Percentiles rank a stretch among this genome's conserved stretches.
phyloP scores from a whole-genome alignment of 129 eudicot genomes.

The Lonicera japonica region DNA sequence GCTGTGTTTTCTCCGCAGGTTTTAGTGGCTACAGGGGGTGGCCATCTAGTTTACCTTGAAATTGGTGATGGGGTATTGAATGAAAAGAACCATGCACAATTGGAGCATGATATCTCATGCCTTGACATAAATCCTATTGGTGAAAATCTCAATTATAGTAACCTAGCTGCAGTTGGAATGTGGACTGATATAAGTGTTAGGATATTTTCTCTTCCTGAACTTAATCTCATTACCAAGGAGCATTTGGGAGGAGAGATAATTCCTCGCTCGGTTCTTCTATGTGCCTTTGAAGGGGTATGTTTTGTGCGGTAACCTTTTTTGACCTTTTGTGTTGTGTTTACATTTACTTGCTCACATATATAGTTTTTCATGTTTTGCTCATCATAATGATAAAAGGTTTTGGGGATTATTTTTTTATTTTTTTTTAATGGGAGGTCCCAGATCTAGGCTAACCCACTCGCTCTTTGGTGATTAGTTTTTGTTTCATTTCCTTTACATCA shows the following conservation, averaged over 20 bases:
- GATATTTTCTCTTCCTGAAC: slow-evolving; percentile 85
- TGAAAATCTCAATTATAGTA: slow-evolving; percentile 69
- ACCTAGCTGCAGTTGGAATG: slow-evolving; percentile 97
- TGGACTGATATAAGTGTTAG: slow-evolving; percentile 94
- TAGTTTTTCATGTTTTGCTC: neutral
- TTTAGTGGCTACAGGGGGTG: slow-evolving; percentile 90
- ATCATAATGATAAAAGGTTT: neutral
- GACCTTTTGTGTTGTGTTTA: neutral
- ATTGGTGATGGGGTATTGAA: slow-evolving; percentile 79
- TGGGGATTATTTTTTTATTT: too few relatives aligned
- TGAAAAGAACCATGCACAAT: slow-evolving; percentile 57
- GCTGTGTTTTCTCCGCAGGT: slow-evolving; percentile 32
- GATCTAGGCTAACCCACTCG: too few relatives aligned
- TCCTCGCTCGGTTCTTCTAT: slow-evolving; percentile 93
- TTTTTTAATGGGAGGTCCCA: too few relatives aligned
- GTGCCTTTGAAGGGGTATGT: slow-evolving; percentile 95
- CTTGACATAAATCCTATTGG: slow-evolving; percentile 94
- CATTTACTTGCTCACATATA: neutral
- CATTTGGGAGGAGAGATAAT: slow-evolving; percentile 93
- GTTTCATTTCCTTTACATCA: too few relatives aligned
- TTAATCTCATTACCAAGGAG: slow-evolving; percentile 74
- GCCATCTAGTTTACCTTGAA: slow-evolving; percentile 86
- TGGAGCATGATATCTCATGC: slow-evolving; percentile 89
- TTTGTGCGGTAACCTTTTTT: neutral
- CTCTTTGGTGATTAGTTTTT: too few relatives aligned